Conservation (phyloP, 768 basidiomycete species). For the Clathrus columnatus region DNA sequence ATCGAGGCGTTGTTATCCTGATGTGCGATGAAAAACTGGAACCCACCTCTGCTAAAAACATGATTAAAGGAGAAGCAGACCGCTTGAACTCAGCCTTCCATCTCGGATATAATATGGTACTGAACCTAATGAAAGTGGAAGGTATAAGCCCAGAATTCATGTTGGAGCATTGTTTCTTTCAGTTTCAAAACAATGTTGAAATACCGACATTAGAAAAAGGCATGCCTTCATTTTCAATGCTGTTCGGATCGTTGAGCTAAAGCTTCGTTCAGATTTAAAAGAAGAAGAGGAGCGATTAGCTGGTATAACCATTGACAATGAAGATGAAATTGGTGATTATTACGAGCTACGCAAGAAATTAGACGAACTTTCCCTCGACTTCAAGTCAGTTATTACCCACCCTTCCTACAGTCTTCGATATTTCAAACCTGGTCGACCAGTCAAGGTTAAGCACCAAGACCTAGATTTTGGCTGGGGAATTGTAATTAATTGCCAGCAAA, state of each 20-base stretch:
- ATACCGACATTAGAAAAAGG: conserved; percentile 81
- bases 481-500: conserved; percentile 86
- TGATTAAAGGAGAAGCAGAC: conserved; percentile 98
- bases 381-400: conserved; percentile 88
- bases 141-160: conserved; percentile 97
- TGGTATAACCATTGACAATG: conserved; percentile 70
- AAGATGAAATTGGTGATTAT: conserved; percentile 77
- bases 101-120: conserved; percentile 97
- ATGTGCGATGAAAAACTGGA: conserved; percentile 99
- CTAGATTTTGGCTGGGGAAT: conserved; percentile 96
- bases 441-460: conserved; percentile 79
- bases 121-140: conserved; percentile 98
- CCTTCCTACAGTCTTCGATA: conserved; percentile 93
- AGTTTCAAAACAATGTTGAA: conserved; percentile 93
- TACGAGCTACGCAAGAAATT: conserved; percentile 91
- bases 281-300: conserved; percentile 59
- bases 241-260: background rate
- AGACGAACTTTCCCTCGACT: conserved; percentile 81
- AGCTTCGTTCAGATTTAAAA: conserved; percentile 52
- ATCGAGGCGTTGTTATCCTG: conserved; percentile 99
- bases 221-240: conserved; percentile 27
- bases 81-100: conserved; percentile 97
- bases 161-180: conserved; percentile 96
- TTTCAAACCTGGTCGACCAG: conserved; percentile 85
- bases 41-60: conserved; percentile 80